These are phyloP conservation scores for Phytophthora pini DNA, from an alignment of 352 stramenopile species.

Conservation along the genomic window DNA sequence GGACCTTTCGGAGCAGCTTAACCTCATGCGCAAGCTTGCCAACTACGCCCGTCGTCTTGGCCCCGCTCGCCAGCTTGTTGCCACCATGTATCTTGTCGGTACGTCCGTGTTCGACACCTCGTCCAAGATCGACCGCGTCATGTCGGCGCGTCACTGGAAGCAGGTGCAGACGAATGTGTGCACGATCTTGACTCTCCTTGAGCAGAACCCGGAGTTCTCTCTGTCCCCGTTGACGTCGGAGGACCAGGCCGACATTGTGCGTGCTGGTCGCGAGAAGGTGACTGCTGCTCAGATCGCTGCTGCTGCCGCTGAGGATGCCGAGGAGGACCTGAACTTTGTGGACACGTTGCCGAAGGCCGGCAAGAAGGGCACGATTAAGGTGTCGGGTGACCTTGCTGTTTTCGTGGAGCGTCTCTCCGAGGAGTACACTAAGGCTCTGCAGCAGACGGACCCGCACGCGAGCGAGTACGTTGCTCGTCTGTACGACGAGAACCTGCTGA, in stretches of 20 bases:
- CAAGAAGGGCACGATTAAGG: slow-evolving; percentile 85
- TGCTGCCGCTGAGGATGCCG: slow-evolving; percentile 67
- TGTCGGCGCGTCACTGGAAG: slow-evolving; percentile 84
- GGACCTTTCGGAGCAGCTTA: slow-evolving; percentile 76
- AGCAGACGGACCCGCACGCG: slow-evolving; percentile 96
- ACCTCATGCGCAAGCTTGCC: slow-evolving; percentile 75
- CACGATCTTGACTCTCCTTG: slow-evolving; percentile 75
- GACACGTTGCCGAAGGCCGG: slow-evolving; percentile 75
- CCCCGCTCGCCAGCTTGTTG: slow-evolving; percentile 76
- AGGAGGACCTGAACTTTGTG: slow-evolving; percentile 88
- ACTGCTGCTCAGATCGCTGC: slow-evolving; percentile 61
- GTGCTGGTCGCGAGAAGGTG: slow-evolving; percentile 73
- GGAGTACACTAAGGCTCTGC: slow-evolving; percentile 98
- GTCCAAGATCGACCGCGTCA: slow-evolving; percentile 87
- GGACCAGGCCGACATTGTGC: slow-evolving; percentile 87
- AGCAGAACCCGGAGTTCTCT: slow-evolving; percentile 86
- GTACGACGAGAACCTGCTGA: slow-evolving; percentile 93
- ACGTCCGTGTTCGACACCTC: slow-evolving; percentile 86
- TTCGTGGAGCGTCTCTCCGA: slow-evolving; percentile 95
- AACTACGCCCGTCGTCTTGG: slow-evolving; percentile 82
- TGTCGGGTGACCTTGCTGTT: slow-evolving; percentile 86
- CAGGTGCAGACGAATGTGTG: slow-evolving; percentile 66
- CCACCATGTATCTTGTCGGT: slow-evolving; percentile 84
- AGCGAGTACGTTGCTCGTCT: slow-evolving; percentile 95
- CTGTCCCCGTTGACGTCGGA: slow-evolving; percentile 77